Evolutionary conservation across 2,329 filamentous ascomycete species (phyloP).

Genomic region (Gaeumannomyces tritici): DNA sequence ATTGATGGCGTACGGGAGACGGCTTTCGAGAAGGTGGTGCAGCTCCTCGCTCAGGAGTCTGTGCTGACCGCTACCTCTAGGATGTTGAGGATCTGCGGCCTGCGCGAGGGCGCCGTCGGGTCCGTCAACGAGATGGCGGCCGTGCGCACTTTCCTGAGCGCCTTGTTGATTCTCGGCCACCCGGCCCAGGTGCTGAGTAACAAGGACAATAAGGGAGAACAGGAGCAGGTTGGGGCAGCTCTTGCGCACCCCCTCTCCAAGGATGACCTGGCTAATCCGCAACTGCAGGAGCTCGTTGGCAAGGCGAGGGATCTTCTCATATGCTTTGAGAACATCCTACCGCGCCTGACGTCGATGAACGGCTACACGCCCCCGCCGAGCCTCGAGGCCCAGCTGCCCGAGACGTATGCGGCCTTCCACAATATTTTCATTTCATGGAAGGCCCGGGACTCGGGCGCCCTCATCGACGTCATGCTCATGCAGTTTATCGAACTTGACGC

Average conservation of each 20-base stretch:
- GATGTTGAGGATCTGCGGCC: slow-evolving; percentile 59
- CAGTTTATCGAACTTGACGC: slow-evolving; percentile 78
- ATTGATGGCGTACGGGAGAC: slow-evolving; percentile 62
- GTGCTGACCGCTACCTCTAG: slow-evolving; percentile 57
- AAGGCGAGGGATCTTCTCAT: slow-evolving; percentile 71
- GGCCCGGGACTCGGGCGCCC: slow-evolving; percentile 64
- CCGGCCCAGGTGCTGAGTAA: slow-evolving; percentile 69
- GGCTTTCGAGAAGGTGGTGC: slow-evolving; percentile 65
- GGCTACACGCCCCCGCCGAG: slow-evolving; percentile 56
- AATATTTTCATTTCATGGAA: slow-evolving; percentile 80
- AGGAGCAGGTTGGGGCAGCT: slow-evolving; percentile 43
- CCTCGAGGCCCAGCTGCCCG: slow-evolving; percentile 52
- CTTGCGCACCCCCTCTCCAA: slow-evolving; percentile 32
- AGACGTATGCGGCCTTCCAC: slow-evolving; percentile 64
- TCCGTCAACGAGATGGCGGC: slow-evolving; percentile 60
- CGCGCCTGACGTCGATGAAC: slow-evolving; percentile 55
- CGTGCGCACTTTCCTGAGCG: slow-evolving; percentile 67
- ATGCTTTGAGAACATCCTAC: slow-evolving; percentile 66
- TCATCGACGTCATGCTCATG: slow-evolving; percentile 78
- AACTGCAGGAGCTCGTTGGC: slow-evolving; percentile 61
- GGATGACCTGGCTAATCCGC: slow-evolving; percentile 50
- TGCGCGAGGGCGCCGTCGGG: slow-evolving; percentile 54
- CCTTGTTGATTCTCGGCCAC: slow-evolving; percentile 71
- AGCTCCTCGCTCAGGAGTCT: slow-evolving; percentile 55
- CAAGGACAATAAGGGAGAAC: slow-evolving; percentile 47